Percentiles rank a stretch among this genome's conserved stretches.
These are phyloP conservation scores for Penicillium janthinellum DNA, from an alignment of 2,329 filamentous ascomycete genomes.

Conservation along the genomic window DNA sequence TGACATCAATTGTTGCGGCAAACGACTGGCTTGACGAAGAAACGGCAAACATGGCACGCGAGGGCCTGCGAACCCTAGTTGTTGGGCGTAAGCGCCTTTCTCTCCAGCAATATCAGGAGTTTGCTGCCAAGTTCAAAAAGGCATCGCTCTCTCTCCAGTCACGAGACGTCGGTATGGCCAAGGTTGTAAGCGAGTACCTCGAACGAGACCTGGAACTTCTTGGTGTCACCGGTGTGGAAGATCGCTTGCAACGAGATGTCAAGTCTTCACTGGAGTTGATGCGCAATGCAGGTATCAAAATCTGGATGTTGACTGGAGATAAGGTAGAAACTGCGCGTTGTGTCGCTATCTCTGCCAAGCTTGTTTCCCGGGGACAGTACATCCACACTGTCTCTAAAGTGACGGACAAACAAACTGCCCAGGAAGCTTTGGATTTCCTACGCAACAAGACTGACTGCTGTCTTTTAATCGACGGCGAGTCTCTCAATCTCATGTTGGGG, in stretches of 20 bases:
- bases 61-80: slow-evolving; percentile 90
- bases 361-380: slow-evolving; percentile 90
- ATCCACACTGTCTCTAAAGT: slow-evolving; percentile 91
- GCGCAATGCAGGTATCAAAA: slow-evolving; percentile 96
- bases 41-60: slow-evolving; percentile 98
- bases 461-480: slow-evolving; percentile 92
- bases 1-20: slow-evolving; percentile 90
- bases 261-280: slow-evolving; percentile 93
- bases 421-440: slow-evolving; percentile 86
- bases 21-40: slow-evolving; percentile 99
- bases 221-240: slow-evolving; percentile 97
- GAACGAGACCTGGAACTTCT: slow-evolving; percentile 89
- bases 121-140: slow-evolving; percentile 71
- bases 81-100: slow-evolving; percentile 90
- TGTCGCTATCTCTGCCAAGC: slow-evolving; percentile 90
- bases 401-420: slow-evolving; percentile 78
- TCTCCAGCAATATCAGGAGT: slow-evolving; percentile 75
- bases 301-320: slow-evolving; percentile 99
- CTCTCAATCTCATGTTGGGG: slow-evolving; percentile 76
- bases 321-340: slow-evolving; percentile 97
- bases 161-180: slow-evolving; percentile 79
- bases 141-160: slow-evolving; percentile 78
- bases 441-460: slow-evolving; percentile 83
- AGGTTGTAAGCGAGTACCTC: slow-evolving; percentile 75
- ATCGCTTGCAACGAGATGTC: slow-evolving; percentile 93